A percentile compares a stretch with the other conserved stretches of the same genome.
Conservation (phyloP, 1,139 yeast species). For the Suhomyces maxii region DNA sequence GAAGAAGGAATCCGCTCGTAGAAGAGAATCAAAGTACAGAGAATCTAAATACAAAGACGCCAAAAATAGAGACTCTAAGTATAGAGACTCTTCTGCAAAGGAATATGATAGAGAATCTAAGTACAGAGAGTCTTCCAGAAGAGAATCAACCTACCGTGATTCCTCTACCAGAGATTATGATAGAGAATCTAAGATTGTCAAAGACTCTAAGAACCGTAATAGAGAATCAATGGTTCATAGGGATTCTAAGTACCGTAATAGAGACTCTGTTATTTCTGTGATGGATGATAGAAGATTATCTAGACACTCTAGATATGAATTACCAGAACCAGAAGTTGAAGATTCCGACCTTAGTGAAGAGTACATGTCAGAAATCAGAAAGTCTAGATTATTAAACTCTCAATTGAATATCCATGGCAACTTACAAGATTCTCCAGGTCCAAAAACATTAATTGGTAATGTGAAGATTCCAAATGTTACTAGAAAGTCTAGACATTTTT, state of each 20-base stretch:
- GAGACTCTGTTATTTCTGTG: conserved; percentile 21
- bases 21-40: conserved; percentile 25
- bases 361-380: conserved; percentile 45
- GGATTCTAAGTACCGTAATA: conserved; percentile 11
- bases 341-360: conserved; percentile 45
- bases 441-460: conserved; percentile 51
- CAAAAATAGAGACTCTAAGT: conserved; percentile 5
- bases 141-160: conserved; percentile 2
- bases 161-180: neutral
- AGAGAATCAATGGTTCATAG: conserved; percentile 40
- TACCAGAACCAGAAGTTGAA: conserved; percentile 42
- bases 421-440: conserved; percentile 21
- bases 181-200: neutral
- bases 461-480: conserved; percentile 70
- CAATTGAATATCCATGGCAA: conserved; percentile 38
- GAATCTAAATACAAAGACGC: conserved; percentile 1
- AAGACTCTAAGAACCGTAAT: conserved; percentile 15
- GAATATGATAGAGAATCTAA: neutral
- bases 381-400: conserved; percentile 45
- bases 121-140: neutral
- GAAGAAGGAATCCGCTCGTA: conserved; percentile 9
- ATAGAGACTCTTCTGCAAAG: neutral
- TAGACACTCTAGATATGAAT: conserved; percentile 25
- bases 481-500: conserved; percentile 62
- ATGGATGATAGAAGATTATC: conserved; percentile 25